These are phyloP conservation scores for Hypoxylon sp. DNA, from an alignment of 2,329 filamentous ascomycete genomes.

Conservation along the genomic window DNA sequence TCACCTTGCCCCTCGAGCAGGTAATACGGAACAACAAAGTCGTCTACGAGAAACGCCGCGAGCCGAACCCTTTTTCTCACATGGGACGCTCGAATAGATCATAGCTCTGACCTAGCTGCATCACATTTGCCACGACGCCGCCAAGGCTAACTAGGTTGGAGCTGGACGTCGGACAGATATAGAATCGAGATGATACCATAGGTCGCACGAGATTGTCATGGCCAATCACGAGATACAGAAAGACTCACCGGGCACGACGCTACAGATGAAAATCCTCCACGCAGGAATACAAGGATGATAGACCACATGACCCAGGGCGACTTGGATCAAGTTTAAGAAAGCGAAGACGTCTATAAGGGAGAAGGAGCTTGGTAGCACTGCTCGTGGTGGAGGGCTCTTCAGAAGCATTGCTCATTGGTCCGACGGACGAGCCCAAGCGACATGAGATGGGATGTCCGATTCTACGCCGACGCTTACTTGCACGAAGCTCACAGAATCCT, in stretches of 20 bases:
- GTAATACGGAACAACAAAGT: conserved; percentile 12
- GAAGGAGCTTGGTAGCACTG: conserved; percentile 1
- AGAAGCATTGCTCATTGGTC: conserved; percentile 10
- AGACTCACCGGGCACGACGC: conserved; percentile 1
- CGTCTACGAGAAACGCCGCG: conserved; percentile 1
- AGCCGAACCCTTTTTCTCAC: conserved; percentile 9
- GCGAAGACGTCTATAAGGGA: conserved; percentile 1
- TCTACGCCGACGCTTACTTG: conserved; percentile 5
- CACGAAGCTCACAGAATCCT: conserved; percentile 10
- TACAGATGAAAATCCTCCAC: not conserved
- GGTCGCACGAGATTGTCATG: conserved; percentile 12
- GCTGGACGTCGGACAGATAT: conserved; percentile 10
- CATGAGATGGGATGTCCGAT: conserved; percentile 1
- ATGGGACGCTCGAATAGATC: conserved; percentile 3
- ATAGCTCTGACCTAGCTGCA: conserved; percentile 6
- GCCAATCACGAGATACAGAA: conserved; percentile 9
- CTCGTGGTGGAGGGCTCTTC: conserved; percentile 8
- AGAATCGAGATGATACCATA: conserved; percentile 7
- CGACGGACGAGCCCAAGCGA: not conserved
- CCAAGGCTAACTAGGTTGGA: conserved; percentile 9
- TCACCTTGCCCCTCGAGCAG: not conserved
- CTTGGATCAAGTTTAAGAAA: conserved; percentile 13
- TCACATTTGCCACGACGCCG: not conserved
- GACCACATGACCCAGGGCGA: conserved; percentile 1
- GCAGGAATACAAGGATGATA: conserved; percentile 1